phyloP scores from a whole-genome alignment of 192 early-diverging fungal species.

The Coemansia sp. region DNA sequence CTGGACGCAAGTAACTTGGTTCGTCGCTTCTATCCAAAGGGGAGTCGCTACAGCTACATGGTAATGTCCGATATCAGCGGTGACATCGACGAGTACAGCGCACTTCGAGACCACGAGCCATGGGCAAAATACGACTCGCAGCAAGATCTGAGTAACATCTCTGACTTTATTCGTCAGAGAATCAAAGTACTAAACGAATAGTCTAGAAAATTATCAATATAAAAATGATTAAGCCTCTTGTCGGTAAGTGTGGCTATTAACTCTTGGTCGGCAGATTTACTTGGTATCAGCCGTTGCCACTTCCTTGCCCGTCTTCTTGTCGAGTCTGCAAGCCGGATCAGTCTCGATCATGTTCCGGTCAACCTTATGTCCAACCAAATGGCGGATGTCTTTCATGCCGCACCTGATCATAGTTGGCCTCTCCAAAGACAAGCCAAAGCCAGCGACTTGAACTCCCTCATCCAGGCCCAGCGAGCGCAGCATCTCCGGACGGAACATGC shows the following conservation, averaged over 20 bases:
- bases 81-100: slow-evolving; percentile 43
- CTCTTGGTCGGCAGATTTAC: slow-evolving; percentile 12
- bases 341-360: slow-evolving; percentile 86
- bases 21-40: slow-evolving; percentile 48
- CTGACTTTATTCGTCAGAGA: slow-evolving; percentile 28
- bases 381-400: slow-evolving; percentile 90
- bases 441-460: slow-evolving; percentile 92
- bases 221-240: background rate
- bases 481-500: slow-evolving; percentile 99
- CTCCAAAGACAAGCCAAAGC: slow-evolving; percentile 97
- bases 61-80: slow-evolving; percentile 39
- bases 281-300: slow-evolving; percentile 11
- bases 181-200: slow-evolving; percentile 13
- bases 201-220: background rate
- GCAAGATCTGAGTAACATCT: slow-evolving; percentile 26
- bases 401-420: slow-evolving; percentile 99
- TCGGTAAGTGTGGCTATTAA: background rate
- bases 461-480: slow-evolving; percentile 92
- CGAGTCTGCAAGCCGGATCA: slow-evolving; percentile 89
- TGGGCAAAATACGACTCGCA: slow-evolving; percentile 40
- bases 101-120: slow-evolving; percentile 51
- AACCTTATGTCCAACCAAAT: slow-evolving; percentile 92
- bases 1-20: slow-evolving; percentile 46
- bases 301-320: slow-evolving; percentile 66
- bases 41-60: slow-evolving; percentile 56